Percentiles rank a stretch among this genome's conserved stretches.
Evolutionary conservation across 2,329 filamentous ascomycete species (phyloP).

Genomic region (Samsoniella hepiali): DNA sequence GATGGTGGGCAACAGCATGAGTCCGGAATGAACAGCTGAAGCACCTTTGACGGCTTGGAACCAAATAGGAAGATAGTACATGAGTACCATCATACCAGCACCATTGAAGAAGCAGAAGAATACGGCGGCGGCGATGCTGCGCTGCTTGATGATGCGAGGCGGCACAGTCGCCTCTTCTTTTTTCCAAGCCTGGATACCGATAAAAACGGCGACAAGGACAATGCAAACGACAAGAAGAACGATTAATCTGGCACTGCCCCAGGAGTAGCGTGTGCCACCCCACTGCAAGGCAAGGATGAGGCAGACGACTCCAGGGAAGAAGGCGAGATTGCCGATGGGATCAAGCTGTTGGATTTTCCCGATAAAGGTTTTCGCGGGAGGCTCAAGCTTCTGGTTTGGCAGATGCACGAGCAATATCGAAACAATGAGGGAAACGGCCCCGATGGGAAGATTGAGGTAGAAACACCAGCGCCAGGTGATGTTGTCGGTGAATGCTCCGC

Average conservation of each 20-base stretch:
- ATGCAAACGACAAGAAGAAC: constrained; percentile 31
- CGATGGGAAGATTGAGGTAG: constrained; percentile 31
- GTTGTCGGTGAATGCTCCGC: constrained; percentile 26
- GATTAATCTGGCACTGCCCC: constrained; percentile 32
- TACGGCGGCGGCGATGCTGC: constrained; percentile 27
- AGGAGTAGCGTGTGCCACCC: constrained; percentile 35
- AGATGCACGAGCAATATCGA: constrained; percentile 26
- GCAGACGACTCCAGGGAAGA: constrained; percentile 32
- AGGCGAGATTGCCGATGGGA: constrained; percentile 23
- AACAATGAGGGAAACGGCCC: constrained; percentile 24
- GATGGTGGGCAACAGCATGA: constrained; percentile 33
- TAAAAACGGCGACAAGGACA: constrained; percentile 28
- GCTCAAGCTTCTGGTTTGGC: not conserved
- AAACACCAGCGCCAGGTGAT: constrained; percentile 31
- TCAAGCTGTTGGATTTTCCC: constrained; percentile 24
- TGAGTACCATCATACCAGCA: constrained; percentile 28
- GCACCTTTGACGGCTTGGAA: constrained; percentile 34
- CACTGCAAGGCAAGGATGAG: constrained; percentile 45
- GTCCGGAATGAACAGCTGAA: constrained; percentile 31
- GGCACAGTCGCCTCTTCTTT: constrained; percentile 36
- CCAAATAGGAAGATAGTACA: constrained; percentile 35
- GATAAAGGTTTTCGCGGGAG: not conserved
- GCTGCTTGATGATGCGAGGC: constrained; percentile 33
- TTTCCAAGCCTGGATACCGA: constrained; percentile 32
- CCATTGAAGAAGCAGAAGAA: constrained; percentile 23